Conservation (phyloP, 352 stramenopile genomes). For the Globisporangium paroecandrum region DNA sequence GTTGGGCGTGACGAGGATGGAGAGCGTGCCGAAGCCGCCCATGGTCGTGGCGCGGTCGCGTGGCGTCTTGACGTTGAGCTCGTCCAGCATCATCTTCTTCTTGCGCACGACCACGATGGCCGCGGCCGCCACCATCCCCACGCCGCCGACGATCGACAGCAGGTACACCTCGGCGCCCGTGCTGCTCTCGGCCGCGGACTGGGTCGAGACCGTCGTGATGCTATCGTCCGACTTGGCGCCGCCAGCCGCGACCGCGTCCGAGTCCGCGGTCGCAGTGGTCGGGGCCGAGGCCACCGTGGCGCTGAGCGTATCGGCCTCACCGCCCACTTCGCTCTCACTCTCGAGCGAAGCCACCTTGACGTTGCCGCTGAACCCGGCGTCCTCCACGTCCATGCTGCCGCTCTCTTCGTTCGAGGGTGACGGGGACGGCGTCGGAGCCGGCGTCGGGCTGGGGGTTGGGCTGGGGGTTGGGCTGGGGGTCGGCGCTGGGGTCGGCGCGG, state of each 20-base stretch:
- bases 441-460: slow-evolving; percentile 23
- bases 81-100: slow-evolving; percentile 62
- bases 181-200: slow-evolving; percentile 11
- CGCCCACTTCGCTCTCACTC: slow-evolving; percentile 17
- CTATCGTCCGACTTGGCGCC: slow-evolving; percentile 19
- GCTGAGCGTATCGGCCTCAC: neutral
- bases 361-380: slow-evolving; percentile 3
- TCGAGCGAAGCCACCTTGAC: slow-evolving; percentile 11
- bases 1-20: slow-evolving; percentile 50
- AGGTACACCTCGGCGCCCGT: slow-evolving; percentile 30
- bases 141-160: slow-evolving; percentile 26
- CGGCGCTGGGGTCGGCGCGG: slow-evolving; percentile 27
- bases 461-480: slow-evolving; percentile 28
- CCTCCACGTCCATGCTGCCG: slow-evolving; percentile 8
- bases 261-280: neutral
- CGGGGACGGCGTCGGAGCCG: slow-evolving; percentile 30
- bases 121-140: slow-evolving; percentile 40
- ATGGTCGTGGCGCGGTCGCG: slow-evolving; percentile 23
- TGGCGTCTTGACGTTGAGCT: slow-evolving; percentile 54
- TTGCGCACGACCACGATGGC: slow-evolving; percentile 58
- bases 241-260: slow-evolving; percentile 10
- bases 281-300: neutral
- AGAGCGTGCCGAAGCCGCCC: slow-evolving; percentile 16
- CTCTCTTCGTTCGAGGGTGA: slow-evolving; percentile 18
- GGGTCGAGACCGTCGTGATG: slow-evolving; percentile 36